These are phyloP conservation scores for Geoglossum glabrum DNA, from an alignment of 495 filamentous ascomycete genomes.

Conservation along the genomic window DNA sequence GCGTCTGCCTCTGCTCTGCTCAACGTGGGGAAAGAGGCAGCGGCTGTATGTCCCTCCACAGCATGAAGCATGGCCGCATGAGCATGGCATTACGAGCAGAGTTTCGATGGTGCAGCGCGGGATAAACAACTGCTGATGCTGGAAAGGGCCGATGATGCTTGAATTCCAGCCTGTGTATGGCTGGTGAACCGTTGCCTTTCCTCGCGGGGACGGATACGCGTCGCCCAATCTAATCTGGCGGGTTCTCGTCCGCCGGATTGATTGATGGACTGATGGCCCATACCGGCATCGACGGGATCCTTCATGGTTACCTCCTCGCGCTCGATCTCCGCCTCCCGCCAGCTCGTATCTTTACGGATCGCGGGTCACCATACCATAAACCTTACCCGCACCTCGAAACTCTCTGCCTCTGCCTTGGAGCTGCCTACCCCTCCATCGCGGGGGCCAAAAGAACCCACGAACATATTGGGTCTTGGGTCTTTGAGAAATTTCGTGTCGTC, in stretches of 20 bases:
- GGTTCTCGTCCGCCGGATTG: background rate
- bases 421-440: background rate
- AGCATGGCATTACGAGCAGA: background rate
- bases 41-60: too few relatives aligned
- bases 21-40: background rate
- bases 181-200: background rate
- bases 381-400: background rate
- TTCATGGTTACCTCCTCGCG: too few relatives aligned
- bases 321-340: background rate
- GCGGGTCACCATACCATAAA: background rate
- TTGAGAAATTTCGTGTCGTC: background rate
- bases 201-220: background rate
- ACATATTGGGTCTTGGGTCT: background rate
- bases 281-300: too few relatives aligned
- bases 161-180: background rate
- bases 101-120: background rate
- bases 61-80: too few relatives aligned
- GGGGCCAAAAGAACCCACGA: background rate
- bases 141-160: background rate
- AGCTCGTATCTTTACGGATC: background rate
- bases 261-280: too few relatives aligned
- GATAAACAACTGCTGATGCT: background rate
- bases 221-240: background rate
- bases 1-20: too few relatives aligned
- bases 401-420: background rate